Conservation (phyloP, 169 alveolate genomes). For the Plasmodium berghei region DNA sequence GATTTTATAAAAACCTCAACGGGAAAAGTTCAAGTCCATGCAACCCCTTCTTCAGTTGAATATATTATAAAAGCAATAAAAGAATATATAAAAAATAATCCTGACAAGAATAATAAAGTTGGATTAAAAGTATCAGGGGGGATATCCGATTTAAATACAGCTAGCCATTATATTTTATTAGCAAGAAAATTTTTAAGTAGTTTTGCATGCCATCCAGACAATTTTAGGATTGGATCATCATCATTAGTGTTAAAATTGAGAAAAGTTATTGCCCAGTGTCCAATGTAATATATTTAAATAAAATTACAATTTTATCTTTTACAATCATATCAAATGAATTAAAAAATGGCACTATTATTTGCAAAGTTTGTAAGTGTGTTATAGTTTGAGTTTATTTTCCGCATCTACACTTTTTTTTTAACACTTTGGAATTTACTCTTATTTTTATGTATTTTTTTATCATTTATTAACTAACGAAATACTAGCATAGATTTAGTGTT, state of each 20-base stretch:
- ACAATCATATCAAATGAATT: neutral
- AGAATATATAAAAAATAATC: constrained; percentile 12
- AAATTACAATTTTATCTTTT: neutral
- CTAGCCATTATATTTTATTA: constrained; percentile 67
- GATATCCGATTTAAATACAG: constrained; percentile 68
- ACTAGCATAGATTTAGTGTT: too few species aligned
- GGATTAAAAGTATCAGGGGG: constrained; percentile 83
- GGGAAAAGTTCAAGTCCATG: constrained; percentile 79
- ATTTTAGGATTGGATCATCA: constrained; percentile 69
- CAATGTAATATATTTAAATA: constrained; percentile 7
- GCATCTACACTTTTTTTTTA: neutral
- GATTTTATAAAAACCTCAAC: constrained; percentile 82
- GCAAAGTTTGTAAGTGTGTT: neutral
- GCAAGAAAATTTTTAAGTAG: constrained; percentile 73
- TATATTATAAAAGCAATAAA: constrained; percentile 63
- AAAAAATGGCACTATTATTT: neutral
- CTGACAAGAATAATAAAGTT: constrained; percentile 61
- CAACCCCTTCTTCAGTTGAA: constrained; percentile 72
- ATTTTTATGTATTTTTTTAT: neutral
- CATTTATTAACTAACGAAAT: neutral
- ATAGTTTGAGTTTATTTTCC: neutral
- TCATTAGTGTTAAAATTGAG: constrained; percentile 59
- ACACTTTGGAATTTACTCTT: neutral
- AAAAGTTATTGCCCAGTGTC: constrained; percentile 29
- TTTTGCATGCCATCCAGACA: constrained; percentile 69